phyloP scores from a whole-genome alignment of 192 early-diverging fungal genomes.

The Entomortierella beljakovae region DNA sequence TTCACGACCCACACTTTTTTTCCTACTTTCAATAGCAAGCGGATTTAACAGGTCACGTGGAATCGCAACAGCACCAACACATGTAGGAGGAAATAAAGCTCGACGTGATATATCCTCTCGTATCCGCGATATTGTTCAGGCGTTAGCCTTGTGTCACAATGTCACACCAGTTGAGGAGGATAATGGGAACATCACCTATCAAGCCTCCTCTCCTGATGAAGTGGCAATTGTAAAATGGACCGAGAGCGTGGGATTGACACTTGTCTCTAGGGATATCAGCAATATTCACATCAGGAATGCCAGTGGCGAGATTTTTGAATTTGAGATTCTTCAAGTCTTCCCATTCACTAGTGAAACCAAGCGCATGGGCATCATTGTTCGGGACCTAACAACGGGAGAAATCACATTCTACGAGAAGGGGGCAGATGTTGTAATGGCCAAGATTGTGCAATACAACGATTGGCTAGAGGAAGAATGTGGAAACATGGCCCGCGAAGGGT shows the following conservation, averaged over 20 bases:
- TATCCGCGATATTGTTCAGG: conserved; percentile 88
- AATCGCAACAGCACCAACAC: conserved; percentile 29
- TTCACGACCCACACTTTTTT: too few relatives aligned
- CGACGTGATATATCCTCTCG: conserved; percentile 87
- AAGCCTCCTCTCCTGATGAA: conserved; percentile 97
- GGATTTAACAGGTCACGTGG: conserved; percentile 48
- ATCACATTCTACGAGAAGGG: conserved; percentile 95
- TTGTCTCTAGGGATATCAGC: conserved; percentile 81
- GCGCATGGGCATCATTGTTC: conserved; percentile 95
- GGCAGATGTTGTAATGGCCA: conserved; percentile 90
- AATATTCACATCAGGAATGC: conserved; percentile 74
- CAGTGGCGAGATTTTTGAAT: conserved; percentile 68
- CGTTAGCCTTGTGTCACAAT: conserved; percentile 92
- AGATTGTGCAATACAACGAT: conserved; percentile 91
- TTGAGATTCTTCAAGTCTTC: conserved; percentile 90
- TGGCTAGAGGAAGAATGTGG: conserved; percentile 98
- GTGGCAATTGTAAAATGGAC: conserved; percentile 96
- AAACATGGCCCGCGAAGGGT: conserved; percentile 95
- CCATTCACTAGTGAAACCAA: conserved; percentile 99
- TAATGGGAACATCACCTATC: conserved; percentile 79
- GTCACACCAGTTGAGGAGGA: conserved; percentile 79
- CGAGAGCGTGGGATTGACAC: conserved; percentile 83
- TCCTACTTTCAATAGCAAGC: conserved; percentile 20
- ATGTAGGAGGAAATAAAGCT: conserved; percentile 64
- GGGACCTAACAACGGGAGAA: conserved; percentile 74